Percentiles rank a stretch among this genome's conserved stretches.
Conservation (phyloP, 2,329 filamentous ascomycete species). For the Dothideomycetes sp. region DNA sequence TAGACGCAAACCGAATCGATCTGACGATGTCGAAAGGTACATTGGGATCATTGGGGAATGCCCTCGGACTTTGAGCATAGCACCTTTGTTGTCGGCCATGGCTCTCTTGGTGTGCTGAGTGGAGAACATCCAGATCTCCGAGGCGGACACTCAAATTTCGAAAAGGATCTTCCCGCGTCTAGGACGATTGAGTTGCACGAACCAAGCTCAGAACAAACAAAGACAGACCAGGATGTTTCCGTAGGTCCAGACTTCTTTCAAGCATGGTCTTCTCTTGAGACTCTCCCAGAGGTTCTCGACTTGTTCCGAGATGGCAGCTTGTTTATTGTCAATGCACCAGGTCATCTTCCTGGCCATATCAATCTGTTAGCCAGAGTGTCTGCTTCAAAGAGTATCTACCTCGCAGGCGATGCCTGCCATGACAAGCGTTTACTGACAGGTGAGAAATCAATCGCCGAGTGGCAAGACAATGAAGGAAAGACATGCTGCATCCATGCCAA, state of each 20-base stretch:
- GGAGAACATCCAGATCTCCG: constrained; percentile 19
- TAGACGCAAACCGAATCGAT: neutral
- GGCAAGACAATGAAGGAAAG: constrained; percentile 37
- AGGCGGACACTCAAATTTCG: constrained; percentile 35
- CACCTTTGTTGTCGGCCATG: constrained; percentile 43
- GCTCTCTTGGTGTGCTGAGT: constrained; percentile 35
- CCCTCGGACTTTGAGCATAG: constrained; percentile 42
- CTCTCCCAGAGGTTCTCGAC: constrained; percentile 39
- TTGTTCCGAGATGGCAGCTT: constrained; percentile 40
- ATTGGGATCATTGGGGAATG: constrained; percentile 52
- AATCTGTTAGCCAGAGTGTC: constrained; percentile 39
- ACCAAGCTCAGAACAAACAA: too few species aligned
- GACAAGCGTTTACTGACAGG: constrained; percentile 42
- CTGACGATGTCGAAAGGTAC: constrained; percentile 26
- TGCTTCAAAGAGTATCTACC: constrained; percentile 36
- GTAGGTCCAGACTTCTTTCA: constrained; percentile 8
- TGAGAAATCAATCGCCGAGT: constrained; percentile 44
- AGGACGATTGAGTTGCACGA: constrained; percentile 37
- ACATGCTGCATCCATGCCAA: constrained; percentile 44
- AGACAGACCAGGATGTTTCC: too few species aligned
- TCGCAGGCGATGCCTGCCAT: constrained; percentile 48
- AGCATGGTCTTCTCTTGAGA: constrained; percentile 36
- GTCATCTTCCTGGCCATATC: constrained; percentile 44
- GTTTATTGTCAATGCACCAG: constrained; percentile 42
- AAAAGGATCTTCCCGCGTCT: constrained; percentile 35